Evolutionary conservation across 257 asterid species (phyloP).

Genomic region (Scutellaria barbata): DNA sequence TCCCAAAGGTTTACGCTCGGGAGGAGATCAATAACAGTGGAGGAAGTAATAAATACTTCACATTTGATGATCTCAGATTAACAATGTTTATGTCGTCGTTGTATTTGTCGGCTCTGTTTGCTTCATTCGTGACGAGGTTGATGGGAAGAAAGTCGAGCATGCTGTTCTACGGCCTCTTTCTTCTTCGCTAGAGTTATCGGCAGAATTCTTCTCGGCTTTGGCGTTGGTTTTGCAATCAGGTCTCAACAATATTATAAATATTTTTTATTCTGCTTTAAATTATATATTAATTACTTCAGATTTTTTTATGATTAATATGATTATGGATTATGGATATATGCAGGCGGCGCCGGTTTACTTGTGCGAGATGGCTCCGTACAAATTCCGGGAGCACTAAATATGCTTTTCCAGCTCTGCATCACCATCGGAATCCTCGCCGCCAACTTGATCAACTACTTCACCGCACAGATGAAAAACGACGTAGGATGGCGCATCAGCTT

Average conservation of each 20-base stretch:
- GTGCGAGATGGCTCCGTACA: slow-evolving; percentile 58
- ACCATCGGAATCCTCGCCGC: slow-evolving; percentile 50
- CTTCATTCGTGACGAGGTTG: slow-evolving; percentile 14
- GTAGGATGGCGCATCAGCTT: slow-evolving; percentile 48
- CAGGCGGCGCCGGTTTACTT: slow-evolving; percentile 50
- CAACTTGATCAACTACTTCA: slow-evolving; percentile 37
- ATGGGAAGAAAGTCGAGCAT: slow-evolving; percentile 40
- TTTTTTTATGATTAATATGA: too few relatives aligned
- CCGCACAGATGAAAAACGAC: background rate
- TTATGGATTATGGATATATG: too few relatives aligned
- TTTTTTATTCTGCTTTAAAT: too few relatives aligned
- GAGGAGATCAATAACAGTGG: background rate
- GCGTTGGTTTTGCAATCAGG: slow-evolving; percentile 57
- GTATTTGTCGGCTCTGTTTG: slow-evolving; percentile 37
- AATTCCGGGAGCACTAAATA: slow-evolving; percentile 49
- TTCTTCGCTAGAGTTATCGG: slow-evolving; percentile 42
- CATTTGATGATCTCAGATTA: slow-evolving; percentile 22
- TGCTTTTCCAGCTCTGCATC: slow-evolving; percentile 50
- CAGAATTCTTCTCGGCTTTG: slow-evolving; percentile 41
- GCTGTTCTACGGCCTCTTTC: slow-evolving; percentile 30
- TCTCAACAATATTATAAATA: too few relatives aligned
- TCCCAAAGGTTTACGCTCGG: slow-evolving; percentile 30
- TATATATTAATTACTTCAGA: background rate
- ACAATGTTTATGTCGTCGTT: slow-evolving; percentile 45
- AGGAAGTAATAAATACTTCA: slow-evolving; percentile 38